Evolutionary conservation across 2,329 filamentous ascomycete species (phyloP).

Genomic region (Cladophialophora chaetospira): DNA sequence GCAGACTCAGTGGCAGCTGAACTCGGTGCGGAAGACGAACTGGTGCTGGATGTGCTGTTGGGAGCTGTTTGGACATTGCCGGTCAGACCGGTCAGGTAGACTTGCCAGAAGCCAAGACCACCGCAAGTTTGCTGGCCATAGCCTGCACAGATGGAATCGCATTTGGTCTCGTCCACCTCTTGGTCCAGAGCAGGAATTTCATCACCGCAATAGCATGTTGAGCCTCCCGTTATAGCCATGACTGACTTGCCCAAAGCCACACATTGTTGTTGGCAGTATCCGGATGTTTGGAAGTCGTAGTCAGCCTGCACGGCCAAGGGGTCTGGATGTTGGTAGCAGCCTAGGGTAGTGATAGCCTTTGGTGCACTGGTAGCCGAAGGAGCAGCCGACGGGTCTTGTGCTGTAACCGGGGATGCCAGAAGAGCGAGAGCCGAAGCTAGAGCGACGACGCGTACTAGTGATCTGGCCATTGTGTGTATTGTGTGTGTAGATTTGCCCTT

Average conservation of each 20-base stretch:
- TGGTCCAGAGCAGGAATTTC: slow-evolving; percentile 62
- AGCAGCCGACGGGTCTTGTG: slow-evolving; percentile 19
- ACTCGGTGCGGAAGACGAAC: slow-evolving; percentile 49
- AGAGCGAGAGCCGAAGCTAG: slow-evolving; percentile 21
- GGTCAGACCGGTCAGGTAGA: slow-evolving; percentile 55
- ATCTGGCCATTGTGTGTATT: slow-evolving; percentile 24
- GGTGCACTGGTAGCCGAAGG: slow-evolving; percentile 13
- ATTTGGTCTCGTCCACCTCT: slow-evolving; percentile 61
- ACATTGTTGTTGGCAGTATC: slow-evolving; percentile 59
- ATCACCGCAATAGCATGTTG: slow-evolving; percentile 73
- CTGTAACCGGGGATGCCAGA: slow-evolving; percentile 16
- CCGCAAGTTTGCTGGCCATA: slow-evolving; percentile 68
- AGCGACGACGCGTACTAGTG: slow-evolving; percentile 19
- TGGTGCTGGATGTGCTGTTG: slow-evolving; percentile 33
- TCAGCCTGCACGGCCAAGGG: slow-evolving; percentile 51
- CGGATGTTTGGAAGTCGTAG: slow-evolving; percentile 56
- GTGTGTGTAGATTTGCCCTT: slow-evolving; percentile 2
- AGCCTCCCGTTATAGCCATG: slow-evolving; percentile 62
- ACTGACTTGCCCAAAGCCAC: slow-evolving; percentile 54
- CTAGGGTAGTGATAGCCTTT: slow-evolving; percentile 28
- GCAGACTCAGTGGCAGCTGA: slow-evolving; percentile 33
- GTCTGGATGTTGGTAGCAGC: slow-evolving; percentile 51
- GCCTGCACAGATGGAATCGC: slow-evolving; percentile 66
- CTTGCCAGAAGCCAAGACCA: slow-evolving; percentile 54
- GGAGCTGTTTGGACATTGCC: slow-evolving; percentile 39